Base-by-base conservation (phyloP, 805 yeast species). In the Saccharomycopsis malanga region DNA sequence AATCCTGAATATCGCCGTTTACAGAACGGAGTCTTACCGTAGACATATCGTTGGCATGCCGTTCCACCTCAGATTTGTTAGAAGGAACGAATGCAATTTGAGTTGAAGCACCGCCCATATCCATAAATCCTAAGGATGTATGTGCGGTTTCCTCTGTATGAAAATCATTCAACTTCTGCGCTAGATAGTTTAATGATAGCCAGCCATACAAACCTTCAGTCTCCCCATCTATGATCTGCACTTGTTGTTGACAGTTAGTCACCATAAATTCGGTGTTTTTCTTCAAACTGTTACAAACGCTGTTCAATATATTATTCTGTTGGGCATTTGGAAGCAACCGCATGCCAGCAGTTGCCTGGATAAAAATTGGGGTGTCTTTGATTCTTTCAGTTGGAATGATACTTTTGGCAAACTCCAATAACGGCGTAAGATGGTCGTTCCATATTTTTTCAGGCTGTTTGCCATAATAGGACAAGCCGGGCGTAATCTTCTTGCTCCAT, bases 51-150 rank as follows among this genome's bases (percentile, higher is more conserved):
- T 89, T 89, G 36, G 66, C 61, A 61, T 87, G 95, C 53, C 73
- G 73, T 22, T 61, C 64, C 5, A 83, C 63, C 52, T 87, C 88
- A n/a, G 73, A 68, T 3, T 58, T 53, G 35, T 73, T 71, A 3
- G 79, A 73, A 0, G 97, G 97, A 6, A 85, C 88, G 71, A 89
- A 93, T 6, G 98, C 95, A 20, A 93, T 77, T 60, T 93, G 98
- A 0, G 96, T 87, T 1, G 96, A 87, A 0, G 98, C 98, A 12
- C 98, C 98, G 14, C 98, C 98, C 98, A 93, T 93, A 63, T 93
- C 98, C 91, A 93, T 83, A 57, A 93, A 91, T 3, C 98, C 98
- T 54, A 75, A 81, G 0, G 95, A 79, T n/a, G 64, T 64, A 56
- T 75, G 83, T 3, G 41, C 55, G 5, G 46, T 44, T 2, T 63